Base-by-base conservation (phyloP, 441 rosid species). In the Rhodomyrtus psidioides region DNA sequence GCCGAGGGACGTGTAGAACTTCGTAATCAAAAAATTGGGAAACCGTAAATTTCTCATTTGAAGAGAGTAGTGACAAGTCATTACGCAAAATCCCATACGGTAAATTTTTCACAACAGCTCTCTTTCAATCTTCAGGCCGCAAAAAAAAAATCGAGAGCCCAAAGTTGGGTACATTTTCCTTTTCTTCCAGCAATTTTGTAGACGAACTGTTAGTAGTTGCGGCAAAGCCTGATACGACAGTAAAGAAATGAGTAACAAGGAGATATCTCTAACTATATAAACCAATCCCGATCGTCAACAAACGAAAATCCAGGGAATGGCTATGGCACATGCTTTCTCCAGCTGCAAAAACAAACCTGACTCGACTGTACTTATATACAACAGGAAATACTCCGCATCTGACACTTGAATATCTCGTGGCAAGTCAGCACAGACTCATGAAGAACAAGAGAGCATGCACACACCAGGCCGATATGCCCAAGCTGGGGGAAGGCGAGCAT, bases 391-490 rank as follows among this genome's bases (percentile, higher is more conserved):
- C 19, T 84, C 65, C 70, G 55, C 82, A 65, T 87, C 55, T 21
- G 53, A n/a, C 27, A 44, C 55, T 27, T 17, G 70, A 23, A 81
- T 85, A 85, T 70, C 23, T 34, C n/a, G 5, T 21, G 79, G 85
- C 62, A 84, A 62, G 81, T 16, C 81, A 53, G 49, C 79, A 59
- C 83, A 23, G 86, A 85, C 88, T 96, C 90, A 97, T 5, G 99
- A 97, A 85, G 99, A 97, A 79, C 99, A 96, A 87, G 99, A 97
- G 83, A 96, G 98, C 99, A 96, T 97, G 87, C 98, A 94, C 83
- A 97, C 99, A 9, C 99, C 99, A 17, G 99, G 99, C 56, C 99
- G 89, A 87, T 96, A 96, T n/a, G 99, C 99, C 99, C 99, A 97
- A 0, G 99, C 99, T 5, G 99, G 99, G 42, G 99, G 99, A 90